Conservation (phyloP, 2,329 filamentous ascomycete genomes). For the Penicillium sp. region DNA sequence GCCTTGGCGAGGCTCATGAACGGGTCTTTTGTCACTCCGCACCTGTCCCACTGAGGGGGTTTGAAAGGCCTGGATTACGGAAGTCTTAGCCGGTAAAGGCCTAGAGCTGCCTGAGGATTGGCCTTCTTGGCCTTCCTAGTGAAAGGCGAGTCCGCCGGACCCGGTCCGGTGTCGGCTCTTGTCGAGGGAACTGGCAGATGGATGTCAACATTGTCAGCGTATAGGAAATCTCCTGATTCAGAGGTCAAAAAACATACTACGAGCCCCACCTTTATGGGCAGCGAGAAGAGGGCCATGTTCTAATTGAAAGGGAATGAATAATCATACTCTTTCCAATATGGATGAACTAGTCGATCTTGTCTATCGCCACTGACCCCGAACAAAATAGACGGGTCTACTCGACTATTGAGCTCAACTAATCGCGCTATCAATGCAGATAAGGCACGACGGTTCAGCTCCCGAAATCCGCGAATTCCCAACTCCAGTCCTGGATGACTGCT, state of each 20-base stretch:
- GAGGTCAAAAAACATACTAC: background rate
- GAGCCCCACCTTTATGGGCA: slow-evolving; percentile 8
- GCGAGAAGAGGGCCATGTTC: too few species aligned
- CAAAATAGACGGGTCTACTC: too few species aligned
- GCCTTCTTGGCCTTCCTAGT: too few species aligned
- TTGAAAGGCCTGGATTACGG: background rate
- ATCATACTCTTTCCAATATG: too few species aligned
- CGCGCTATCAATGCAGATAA: too few species aligned
- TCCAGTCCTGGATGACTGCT: too few species aligned
- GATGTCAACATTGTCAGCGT: background rate
- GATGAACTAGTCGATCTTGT: too few species aligned
- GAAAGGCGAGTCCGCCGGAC: background rate
- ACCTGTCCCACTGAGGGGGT: background rate
- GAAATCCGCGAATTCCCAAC: background rate
- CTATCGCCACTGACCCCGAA: too few species aligned
- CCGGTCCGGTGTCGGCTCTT: background rate
- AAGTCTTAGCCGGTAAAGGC: background rate
- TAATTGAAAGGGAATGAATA: too few species aligned
- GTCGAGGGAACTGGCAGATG: background rate
- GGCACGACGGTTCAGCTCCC: too few species aligned
- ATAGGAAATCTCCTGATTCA: background rate
- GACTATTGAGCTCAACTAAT: too few species aligned
- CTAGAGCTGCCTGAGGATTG: background rate
- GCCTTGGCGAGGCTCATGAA: background rate
- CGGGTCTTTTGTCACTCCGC: background rate